phyloP scores from a whole-genome alignment of 441 rosid species.

The Syzygium syzygioides region DNA sequence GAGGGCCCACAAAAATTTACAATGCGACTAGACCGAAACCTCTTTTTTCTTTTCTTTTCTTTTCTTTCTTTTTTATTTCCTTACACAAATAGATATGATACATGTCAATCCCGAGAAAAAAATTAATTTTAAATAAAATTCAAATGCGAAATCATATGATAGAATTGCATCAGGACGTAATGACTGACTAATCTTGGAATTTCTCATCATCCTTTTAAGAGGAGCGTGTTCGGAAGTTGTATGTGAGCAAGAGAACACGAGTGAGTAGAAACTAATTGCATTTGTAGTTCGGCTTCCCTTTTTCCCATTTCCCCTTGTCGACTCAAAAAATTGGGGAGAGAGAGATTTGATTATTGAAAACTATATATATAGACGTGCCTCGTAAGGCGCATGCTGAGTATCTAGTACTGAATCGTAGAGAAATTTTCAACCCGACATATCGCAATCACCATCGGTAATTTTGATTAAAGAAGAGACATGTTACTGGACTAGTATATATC shows the following conservation, averaged over 20 bases:
- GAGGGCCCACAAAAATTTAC: neutral
- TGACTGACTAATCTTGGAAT: neutral
- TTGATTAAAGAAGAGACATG: neutral
- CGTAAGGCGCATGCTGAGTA: accelerated
- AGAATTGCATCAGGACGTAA: accelerated
- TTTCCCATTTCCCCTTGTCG: neutral
- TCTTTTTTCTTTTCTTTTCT: neutral
- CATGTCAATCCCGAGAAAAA: neutral
- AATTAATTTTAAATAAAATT: neutral
- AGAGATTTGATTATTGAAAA: neutral
- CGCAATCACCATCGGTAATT: neutral
- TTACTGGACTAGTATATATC: accelerated
- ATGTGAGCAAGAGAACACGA: neutral
- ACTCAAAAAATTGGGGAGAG: neutral
- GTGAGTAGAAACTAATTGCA: neutral
- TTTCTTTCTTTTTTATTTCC: neutral
- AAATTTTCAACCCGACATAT: neutral
- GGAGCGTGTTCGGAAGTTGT: neutral
- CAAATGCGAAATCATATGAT: neutral
- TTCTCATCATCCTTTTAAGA: neutral
- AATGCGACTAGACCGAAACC: neutral
- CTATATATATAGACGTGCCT: neutral
- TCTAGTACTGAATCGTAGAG: neutral
- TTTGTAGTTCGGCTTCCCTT: no score
- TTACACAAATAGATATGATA: neutral